Base-by-base conservation (phyloP, 257 asterid species). In the Gynochthodes officinalis region DNA sequence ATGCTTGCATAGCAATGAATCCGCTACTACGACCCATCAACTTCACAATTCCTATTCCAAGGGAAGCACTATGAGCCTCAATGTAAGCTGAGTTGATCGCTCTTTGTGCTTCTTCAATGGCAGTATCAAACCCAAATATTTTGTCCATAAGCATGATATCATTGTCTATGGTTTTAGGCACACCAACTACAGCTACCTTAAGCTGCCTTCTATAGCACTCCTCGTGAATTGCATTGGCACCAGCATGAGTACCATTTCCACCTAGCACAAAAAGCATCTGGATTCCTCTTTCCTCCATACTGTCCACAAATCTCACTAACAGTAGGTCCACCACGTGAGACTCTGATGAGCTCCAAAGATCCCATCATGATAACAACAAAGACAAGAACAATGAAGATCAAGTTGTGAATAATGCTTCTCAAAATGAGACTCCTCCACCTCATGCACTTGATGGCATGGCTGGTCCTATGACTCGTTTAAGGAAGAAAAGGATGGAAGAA, bases 181-280 rank as follows among this genome's bases (percentile, higher is more conserved):
- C 99, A 67, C 99, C 97, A 77, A 91, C 97, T 32, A 94, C 97
- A 70, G 96, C 92, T 48, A 86, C 82, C 81, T 87, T 94, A 70
- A 88, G 52, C 63, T 69, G 75, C 71, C 97, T 87, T 82, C 81
- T 89, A 39, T 87, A 77, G 75, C 99, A 94, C 99, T 94, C 97
- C 68, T 89, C 84, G 64, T 94, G 99, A 69, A 94, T 94, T 68
- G 96, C 97, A 78, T 91, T 86, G 77, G 99, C 97, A 64, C 97
- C 99, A 80, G 97, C 97, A 81, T 94, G 99, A 30, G 99, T 94
- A 71, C 97, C 99, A 80, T 94, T 91, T 82, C 99, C 99, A 76
- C 99, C 99, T 40, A 94, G 90, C 77, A 94, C 96, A 71, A 91
- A 94, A 71, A 94, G 93, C 97, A 94, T 89, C 74, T 89, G 89